Base-by-base conservation (phyloP, 176 grass and related monocot genomes). In the Phoenix dactylifera region DNA sequence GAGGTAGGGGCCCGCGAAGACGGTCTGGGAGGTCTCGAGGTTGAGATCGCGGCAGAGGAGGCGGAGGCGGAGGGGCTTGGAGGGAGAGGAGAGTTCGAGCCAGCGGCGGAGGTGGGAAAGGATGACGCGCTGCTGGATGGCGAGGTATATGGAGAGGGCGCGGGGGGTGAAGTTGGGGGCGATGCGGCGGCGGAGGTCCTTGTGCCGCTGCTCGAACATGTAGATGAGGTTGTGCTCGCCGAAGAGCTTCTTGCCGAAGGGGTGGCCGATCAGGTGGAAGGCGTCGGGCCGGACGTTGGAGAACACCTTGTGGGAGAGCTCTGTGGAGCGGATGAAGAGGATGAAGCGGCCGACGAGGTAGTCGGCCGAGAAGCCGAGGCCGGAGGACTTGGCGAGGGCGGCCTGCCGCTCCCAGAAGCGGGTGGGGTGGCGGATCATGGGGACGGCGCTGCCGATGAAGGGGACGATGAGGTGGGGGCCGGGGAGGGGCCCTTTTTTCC, bases 211-310 rank as follows among this genome's bases (percentile, higher is more conserved):
- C 77, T 84, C 85, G 48, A 95, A 83, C 89, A 86, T 83, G 85
- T 95, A 95, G 58, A 89, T 77, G 72, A 89, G 72, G 77, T 89
- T 95, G 76, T 89, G 79, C n/a, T 95, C 89, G 15, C 89, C 89
- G 35, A 95, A 95, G 49, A 95, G 78, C 72, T 70, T 86, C 79
- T 95, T 95, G 22, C 85, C 89, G 48, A 95, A 95, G 0, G 89
- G 85, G 50, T 95, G 89, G n/a, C 79, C 76, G 73, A 83, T 83
- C 62, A 86, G 55, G 50, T 89, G 85, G 82, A 95, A 95, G 16
- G 89, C 85, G 58, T 95, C 85, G 49, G 82, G 79, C 22, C 89
- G 84, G 57, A 95, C 89, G 72, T 89, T 95, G 16, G 85, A 76
- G 50, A 95, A 86, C 0, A 95, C 74, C 57, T 78, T 84, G 24